phyloP scores from a whole-genome alignment of 2,329 filamentous ascomycete genomes.

The Colletotrichum tropicicola region DNA sequence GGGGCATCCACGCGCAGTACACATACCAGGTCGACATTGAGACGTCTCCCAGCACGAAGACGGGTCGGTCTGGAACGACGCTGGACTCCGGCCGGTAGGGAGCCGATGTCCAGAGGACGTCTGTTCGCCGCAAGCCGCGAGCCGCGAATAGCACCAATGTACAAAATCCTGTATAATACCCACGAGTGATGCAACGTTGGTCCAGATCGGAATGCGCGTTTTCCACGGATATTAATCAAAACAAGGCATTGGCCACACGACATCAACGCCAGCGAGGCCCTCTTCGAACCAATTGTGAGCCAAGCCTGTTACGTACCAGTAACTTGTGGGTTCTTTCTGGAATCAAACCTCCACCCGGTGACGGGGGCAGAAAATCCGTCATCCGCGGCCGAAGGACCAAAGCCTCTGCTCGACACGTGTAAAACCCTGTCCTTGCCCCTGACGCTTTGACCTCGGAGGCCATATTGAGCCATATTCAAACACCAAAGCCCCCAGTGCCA shows the following conservation, averaged over 20 bases:
- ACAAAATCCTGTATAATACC: conserved; percentile 24
- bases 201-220: not conserved
- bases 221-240: conserved; percentile 12
- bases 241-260: conserved; percentile 11
- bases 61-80: not conserved
- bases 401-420: not conserved
- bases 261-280: not conserved
- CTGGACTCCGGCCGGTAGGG: not conserved
- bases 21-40: conserved; percentile 28
- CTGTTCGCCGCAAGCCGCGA: not conserved
- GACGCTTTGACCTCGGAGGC: not conserved
- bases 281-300: not conserved
- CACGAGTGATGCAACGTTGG: conserved; percentile 1
- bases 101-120: not conserved
- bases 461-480: not conserved
- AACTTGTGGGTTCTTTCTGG: not conserved
- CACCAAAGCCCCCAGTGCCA: not conserved
- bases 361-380: not conserved
- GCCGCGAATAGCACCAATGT: not conserved
- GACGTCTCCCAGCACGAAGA: not conserved
- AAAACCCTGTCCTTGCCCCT: not conserved
- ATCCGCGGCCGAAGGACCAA: conserved; percentile 1
- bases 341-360: not conserved
- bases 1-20: conserved; percentile 27
- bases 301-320: not conserved